Base-by-base conservation (phyloP, 148 eudicot genomes). In the Cornus controversa region DNA sequence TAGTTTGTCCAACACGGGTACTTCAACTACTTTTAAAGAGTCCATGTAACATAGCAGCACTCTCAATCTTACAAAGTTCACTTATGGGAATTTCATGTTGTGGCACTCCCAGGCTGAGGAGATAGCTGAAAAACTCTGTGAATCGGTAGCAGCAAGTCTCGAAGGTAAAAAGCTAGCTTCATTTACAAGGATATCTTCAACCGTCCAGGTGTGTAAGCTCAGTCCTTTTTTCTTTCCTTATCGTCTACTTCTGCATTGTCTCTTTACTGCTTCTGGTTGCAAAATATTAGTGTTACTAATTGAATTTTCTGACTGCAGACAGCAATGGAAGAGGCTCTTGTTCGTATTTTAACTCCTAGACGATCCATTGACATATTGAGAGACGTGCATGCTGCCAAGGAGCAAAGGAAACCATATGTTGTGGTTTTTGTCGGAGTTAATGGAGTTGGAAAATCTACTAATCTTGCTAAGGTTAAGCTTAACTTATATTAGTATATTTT, bases 401-500 rank as follows among this genome's bases (percentile, higher is more conserved):
- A 93, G 80, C 99, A 90, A 76, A 86, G 91, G 63, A 93, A 89
- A 81, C 98, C 99, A 71, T 96, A 93, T 87, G 99, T 96, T 57
- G 97, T 96, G 67, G 99, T 96, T 78, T 96, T 96, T 86, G 97
- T 96, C 5, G 99, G 99, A 81, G 99, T 96, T 72, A 96, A 96
- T 87, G 99, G 98, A 78, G 98, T 96, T 84, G 99, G 99, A 75
- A 96, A 96, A 84, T 96, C 99, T 63, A 93, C 99, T 66, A 96
- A 96, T 83, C 93, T 96, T 78, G 99, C 99, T 24, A 96, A 96
- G 93, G 98, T 93, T 67, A 79, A 79, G 50, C 73, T 27, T 36
- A 24, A 69, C 18, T 34, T 5, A 28, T 16, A 73, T 57, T 58
- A 68, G 24, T 63, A 68, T 11, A 31, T 78, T 60, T 34, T 75